These are phyloP conservation scores for Candida namnaoensis DNA, from an alignment of 805 yeast species.

Conservation along the genomic window DNA sequence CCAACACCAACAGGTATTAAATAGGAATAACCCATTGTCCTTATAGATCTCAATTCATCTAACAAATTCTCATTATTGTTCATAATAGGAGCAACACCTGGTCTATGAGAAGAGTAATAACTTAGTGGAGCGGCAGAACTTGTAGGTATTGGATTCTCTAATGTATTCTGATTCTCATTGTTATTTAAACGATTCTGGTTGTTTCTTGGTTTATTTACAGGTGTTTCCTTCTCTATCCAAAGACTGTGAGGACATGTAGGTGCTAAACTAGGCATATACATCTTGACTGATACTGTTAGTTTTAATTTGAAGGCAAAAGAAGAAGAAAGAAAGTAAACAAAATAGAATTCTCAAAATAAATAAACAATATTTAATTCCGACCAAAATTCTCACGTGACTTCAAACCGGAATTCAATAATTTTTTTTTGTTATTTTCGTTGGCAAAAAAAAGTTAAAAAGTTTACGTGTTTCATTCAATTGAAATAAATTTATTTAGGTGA, in stretches of 20 bases:
- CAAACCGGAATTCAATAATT: too few relatives aligned
- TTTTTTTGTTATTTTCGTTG: too few relatives aligned
- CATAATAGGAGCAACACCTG: conserved; percentile 19
- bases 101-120: conserved; percentile 41
- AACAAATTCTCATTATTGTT: neutral
- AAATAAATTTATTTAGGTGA: too few relatives aligned
- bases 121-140: conserved; percentile 43
- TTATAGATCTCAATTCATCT: conserved; percentile 20
- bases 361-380: too few relatives aligned
- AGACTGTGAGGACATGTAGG: neutral
- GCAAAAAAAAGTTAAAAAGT: too few relatives aligned
- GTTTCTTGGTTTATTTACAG: neutral
- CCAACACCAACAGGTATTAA: conserved; percentile 53
- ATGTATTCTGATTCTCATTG: neutral
- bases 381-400: too few relatives aligned
- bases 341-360: too few relatives aligned
- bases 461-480: too few relatives aligned
- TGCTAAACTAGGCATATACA: neutral
- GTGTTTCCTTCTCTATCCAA: neutral
- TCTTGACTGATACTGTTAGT: too few relatives aligned
- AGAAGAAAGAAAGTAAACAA: too few relatives aligned
- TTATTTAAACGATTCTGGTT: neutral
- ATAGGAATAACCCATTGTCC: conserved; percentile 36
- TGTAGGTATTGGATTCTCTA: neutral
- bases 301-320: too few relatives aligned